These are phyloP conservation scores for Waitea zeae DNA, from an alignment of 1,284 basidiomycete genomes.

Conservation along the genomic window DNA sequence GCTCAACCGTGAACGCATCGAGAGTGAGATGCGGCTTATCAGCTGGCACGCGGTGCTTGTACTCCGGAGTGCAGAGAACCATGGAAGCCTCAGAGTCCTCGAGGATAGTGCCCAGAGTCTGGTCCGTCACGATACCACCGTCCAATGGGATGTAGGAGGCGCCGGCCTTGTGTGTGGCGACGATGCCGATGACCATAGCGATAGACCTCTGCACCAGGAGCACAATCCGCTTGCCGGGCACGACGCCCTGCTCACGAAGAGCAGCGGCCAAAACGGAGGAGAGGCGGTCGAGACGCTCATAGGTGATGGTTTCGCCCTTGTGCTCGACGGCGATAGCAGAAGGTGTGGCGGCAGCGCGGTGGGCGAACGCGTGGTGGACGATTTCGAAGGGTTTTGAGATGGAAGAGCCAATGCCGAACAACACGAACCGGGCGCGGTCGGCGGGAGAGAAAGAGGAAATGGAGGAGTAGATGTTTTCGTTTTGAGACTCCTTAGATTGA, in stretches of 20 bases:
- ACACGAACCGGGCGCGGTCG: too few species aligned
- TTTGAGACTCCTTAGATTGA: too few species aligned
- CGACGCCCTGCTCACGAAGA: constrained; percentile 26
- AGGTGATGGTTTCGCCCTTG: constrained; percentile 26
- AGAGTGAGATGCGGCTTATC: constrained; percentile 18
- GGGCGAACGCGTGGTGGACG: constrained; percentile 39
- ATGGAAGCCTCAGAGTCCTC: constrained; percentile 24
- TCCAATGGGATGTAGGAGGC: constrained; percentile 40
- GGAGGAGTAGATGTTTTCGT: too few species aligned
- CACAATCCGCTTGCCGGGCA: constrained; percentile 30
- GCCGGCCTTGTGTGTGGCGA: constrained; percentile 36
- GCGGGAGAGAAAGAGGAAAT: too few species aligned
- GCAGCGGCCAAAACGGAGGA: constrained; percentile 28
- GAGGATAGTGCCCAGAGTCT: constrained; percentile 33
- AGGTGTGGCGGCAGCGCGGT: constrained; percentile 21
- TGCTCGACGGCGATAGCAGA: constrained; percentile 31
- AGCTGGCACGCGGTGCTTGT: constrained; percentile 19
- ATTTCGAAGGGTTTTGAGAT: constrained; percentile 32
- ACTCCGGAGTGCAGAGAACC: constrained; percentile 28
- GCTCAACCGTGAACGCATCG: constrained; percentile 22
- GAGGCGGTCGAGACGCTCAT: constrained; percentile 27
- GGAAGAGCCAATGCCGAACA: too few species aligned
- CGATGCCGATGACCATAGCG: constrained; percentile 32
- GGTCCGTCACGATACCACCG: constrained; percentile 34
- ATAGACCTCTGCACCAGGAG: constrained; percentile 36